Evolutionary conservation across 1,284 basidiomycete genomes (phyloP).

Genomic region (Coriolopsis trogii): DNA sequence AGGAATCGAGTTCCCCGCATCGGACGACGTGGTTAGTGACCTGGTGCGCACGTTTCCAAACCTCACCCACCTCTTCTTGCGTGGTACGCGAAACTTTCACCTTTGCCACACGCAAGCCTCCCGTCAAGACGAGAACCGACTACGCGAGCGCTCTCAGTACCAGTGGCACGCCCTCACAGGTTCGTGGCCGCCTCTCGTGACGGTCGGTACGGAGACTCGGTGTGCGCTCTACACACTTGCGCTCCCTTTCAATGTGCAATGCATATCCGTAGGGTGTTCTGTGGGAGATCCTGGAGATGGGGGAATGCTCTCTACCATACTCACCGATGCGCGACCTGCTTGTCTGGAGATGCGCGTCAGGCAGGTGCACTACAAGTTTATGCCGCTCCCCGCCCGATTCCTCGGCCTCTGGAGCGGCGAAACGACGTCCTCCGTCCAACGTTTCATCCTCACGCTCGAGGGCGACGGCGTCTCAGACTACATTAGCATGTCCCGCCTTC

Average conservation of each 20-base stretch:
- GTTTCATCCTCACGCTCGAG: slow-evolving; percentile 4
- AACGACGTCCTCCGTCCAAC: background rate
- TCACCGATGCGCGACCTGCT: slow-evolving; percentile 2
- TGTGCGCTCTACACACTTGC: slow-evolving; percentile 10
- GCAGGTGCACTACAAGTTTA: slow-evolving; percentile 7
- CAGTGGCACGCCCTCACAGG: slow-evolving; percentile 4
- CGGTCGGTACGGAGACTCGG: background rate
- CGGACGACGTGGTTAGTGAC: slow-evolving; percentile 4
- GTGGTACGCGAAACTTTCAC: slow-evolving; percentile 7
- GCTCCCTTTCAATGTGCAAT: slow-evolving; percentile 2
- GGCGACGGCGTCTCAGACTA: slow-evolving; percentile 10
- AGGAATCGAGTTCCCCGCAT: slow-evolving; percentile 11
- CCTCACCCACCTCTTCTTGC: slow-evolving; percentile 3
- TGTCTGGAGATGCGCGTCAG: slow-evolving; percentile 8
- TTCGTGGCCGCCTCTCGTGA: background rate
- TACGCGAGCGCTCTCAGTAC: slow-evolving; percentile 3
- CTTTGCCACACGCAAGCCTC: slow-evolving; percentile 5
- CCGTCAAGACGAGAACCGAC: slow-evolving; percentile 3
- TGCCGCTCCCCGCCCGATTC: slow-evolving; percentile 4
- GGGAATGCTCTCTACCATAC: slow-evolving; percentile 6
- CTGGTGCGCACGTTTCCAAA: slow-evolving; percentile 7
- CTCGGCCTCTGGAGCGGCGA: background rate
- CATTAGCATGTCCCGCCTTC: background rate
- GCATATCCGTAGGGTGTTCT: background rate
- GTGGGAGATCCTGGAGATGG: slow-evolving; percentile 3